Base-by-base conservation (phyloP, 495 filamentous ascomycete genomes). In the Hypoxylon rickii region DNA sequence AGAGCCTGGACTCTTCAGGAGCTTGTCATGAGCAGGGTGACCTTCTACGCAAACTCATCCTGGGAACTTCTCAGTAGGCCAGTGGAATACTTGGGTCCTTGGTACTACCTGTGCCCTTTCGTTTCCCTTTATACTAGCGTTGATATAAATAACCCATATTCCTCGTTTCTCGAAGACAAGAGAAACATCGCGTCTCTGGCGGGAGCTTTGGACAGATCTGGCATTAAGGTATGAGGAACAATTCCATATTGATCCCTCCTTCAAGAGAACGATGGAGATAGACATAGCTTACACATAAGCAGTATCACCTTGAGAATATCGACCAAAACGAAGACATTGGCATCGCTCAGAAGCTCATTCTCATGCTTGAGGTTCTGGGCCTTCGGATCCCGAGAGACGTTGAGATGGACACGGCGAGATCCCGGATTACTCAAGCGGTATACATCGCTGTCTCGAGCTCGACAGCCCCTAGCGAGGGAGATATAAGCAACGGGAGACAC, bases 1-100 rank as follows among this genome's bases (percentile, higher is more conserved):
- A 63, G 73, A 38, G 76, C 71, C 7, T 79, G 76, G 74, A 79
- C 75, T 18, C 61, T 78, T n/a, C 76, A 79, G 44, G 76, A 79
- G 45, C 67, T 79, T 31, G 73, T 77, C 19, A 65, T 77, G 66
- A 79, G 76, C 58, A 76, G 73, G 62, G 68, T 70, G 18, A 73
- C 74, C 1, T 77, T 69, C 59, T 77, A 73, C 54, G 69, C 72
- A 22, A 79, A 79, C 40, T 67, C 66, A 1, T 34, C 60, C 1
- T 77, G 75, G 75, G 11, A 61, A 34, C 55, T 58, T 16, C 50
- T 77, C 33, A 55, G 49, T 13, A 61, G 76, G 19, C 67, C 70
- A 16, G 58, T 72, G 20, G 73, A 78, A 36, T 65, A 49, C 20
- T 41, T 78, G 2, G 74, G 75, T 0, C 65, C 66, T 19, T 71